phyloP scores from a whole-genome alignment of 208 protist species.

The Trypanosoma vivax region DNA sequence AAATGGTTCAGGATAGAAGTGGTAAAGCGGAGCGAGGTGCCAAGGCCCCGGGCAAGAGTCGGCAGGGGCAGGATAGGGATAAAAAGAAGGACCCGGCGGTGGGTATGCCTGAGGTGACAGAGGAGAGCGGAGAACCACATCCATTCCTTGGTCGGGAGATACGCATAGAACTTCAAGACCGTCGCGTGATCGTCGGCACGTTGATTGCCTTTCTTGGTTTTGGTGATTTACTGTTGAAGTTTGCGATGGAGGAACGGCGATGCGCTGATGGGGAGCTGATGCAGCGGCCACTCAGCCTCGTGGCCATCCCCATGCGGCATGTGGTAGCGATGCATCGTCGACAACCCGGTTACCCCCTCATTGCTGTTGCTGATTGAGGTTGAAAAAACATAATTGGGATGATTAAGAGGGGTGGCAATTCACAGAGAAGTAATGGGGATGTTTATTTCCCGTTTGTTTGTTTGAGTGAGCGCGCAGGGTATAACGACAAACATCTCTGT shows the following conservation, averaged over 20 bases:
- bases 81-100: slow-evolving; percentile 3
- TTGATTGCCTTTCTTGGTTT: slow-evolving; percentile 69
- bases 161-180: slow-evolving; percentile 71
- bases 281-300: slow-evolving; percentile 31
- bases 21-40: too few relatives aligned
- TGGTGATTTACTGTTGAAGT: slow-evolving; percentile 64
- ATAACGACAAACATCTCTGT: too few relatives aligned
- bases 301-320: slow-evolving; percentile 70
- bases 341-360: slow-evolving; percentile 23
- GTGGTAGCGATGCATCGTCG: slow-evolving; percentile 64
- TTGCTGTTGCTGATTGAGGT: slow-evolving; percentile 10
- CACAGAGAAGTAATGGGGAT: too few relatives aligned
- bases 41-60: too few relatives aligned
- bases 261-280: slow-evolving; percentile 63
- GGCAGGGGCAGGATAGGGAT: neutral
- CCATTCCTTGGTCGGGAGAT: slow-evolving; percentile 71
- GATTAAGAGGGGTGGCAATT: too few relatives aligned
- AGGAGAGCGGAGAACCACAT: slow-evolving; percentile 3
- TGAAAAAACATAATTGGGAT: neutral
- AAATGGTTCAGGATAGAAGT: too few relatives aligned
- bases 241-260: slow-evolving; percentile 53
- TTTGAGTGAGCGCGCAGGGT: too few relatives aligned
- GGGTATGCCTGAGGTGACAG: neutral
- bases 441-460: too few relatives aligned
- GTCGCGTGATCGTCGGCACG: slow-evolving; percentile 58